These are phyloP conservation scores for Geranium rotundifolium DNA, from an alignment of 345 rosid species.

Conservation along the genomic window DNA sequence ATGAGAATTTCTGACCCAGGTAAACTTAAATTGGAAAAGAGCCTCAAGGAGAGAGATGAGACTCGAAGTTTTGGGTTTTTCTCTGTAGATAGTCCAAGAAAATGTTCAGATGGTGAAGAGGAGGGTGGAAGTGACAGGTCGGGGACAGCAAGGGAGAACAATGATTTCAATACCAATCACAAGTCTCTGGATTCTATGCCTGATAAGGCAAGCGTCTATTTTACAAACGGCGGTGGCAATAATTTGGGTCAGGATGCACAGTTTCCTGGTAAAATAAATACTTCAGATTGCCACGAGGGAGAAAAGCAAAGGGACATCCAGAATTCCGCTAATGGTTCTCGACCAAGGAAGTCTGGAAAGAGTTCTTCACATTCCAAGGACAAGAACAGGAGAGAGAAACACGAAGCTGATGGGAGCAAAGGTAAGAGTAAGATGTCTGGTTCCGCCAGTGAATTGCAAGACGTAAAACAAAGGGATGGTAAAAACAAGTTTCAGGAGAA, in stretches of 20 bases:
- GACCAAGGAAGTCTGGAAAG: constrained; percentile 46
- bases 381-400: constrained; percentile 28
- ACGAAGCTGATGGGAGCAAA: constrained; percentile 1
- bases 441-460: constrained; percentile 27
- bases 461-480: constrained; percentile 30
- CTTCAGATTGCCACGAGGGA: too few relatives aligned
- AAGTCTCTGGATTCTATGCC: constrained; percentile 6
- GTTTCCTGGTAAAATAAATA: too few relatives aligned
- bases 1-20: constrained; percentile 40
- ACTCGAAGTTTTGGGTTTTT: constrained; percentile 29
- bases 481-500: constrained; percentile 33
- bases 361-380: constrained; percentile 59
- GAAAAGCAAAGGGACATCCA: background rate
- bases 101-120: constrained; percentile 39
- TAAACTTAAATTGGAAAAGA: constrained; percentile 29
- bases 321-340: constrained; percentile 20
- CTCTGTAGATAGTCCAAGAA: constrained; percentile 6
- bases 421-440: constrained; percentile 18
- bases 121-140: background rate
- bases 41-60: constrained; percentile 26
- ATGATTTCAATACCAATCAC: background rate
- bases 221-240: background rate
- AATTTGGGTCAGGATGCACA: background rate
- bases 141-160: background rate
- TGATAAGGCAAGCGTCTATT: constrained; percentile 20